Evolutionary conservation across 208 protist species (phyloP).

Genomic region (Borovskyia barvae): DNA sequence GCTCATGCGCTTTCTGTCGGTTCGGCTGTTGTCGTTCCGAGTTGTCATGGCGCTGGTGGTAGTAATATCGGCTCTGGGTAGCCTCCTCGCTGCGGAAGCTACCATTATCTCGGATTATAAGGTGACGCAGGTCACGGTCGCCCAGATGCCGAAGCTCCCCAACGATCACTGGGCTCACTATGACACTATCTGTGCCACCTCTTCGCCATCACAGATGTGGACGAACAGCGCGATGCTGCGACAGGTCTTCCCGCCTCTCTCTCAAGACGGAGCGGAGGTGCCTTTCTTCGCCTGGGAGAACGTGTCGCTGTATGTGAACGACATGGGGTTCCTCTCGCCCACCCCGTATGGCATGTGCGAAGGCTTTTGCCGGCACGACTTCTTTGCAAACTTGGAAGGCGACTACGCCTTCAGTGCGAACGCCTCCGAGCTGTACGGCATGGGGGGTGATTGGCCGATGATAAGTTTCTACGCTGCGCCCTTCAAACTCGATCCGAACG

Average conservation of each 20-base stretch:
- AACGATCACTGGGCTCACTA: constrained; percentile 12
- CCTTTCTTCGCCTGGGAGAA: constrained; percentile 34
- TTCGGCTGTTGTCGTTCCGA: too few relatives aligned
- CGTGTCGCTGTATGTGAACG: constrained; percentile 23
- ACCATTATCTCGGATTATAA: background rate
- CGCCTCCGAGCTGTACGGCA: background rate
- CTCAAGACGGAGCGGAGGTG: background rate
- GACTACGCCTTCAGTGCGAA: constrained; percentile 17
- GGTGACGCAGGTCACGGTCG: background rate
- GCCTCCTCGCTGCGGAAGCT: background rate
- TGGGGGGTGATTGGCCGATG: constrained; percentile 40
- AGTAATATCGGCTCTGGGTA: too few relatives aligned
- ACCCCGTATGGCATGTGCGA: constrained; percentile 33
- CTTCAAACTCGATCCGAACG: background rate
- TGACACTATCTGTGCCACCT: background rate
- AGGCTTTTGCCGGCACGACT: constrained; percentile 14
- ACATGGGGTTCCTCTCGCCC: constrained; percentile 34
- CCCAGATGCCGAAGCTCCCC: background rate
- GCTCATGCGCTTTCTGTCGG: too few relatives aligned
- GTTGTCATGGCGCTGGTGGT: too few relatives aligned
- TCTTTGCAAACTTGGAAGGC: constrained; percentile 14
- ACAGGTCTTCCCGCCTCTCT: background rate
- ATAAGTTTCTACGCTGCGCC: constrained; percentile 24
- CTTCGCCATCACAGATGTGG: background rate
- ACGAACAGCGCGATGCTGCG: background rate